Evolutionary conservation across 306 rosid species (phyloP).

Genomic region (Gastrolobium villosum): DNA sequence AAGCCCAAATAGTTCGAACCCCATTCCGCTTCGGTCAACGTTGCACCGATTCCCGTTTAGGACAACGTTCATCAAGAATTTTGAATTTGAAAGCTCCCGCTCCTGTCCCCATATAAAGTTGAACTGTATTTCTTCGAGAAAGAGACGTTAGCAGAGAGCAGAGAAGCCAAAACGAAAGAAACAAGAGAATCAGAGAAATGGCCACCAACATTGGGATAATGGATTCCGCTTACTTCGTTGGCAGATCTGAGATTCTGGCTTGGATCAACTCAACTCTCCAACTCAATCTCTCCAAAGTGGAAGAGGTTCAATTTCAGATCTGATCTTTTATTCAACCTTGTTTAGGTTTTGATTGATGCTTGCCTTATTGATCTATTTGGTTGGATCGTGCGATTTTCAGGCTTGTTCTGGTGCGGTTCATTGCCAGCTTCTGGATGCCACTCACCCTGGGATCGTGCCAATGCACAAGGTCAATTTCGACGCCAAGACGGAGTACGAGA

Average conservation of each 20-base stretch:
- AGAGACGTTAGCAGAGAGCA: slow-evolving; percentile 41
- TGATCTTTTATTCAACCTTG: not conserved
- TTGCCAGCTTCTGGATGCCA: slow-evolving; percentile 92
- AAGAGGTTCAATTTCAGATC: slow-evolving; percentile 55
- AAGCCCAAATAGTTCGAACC: slow-evolving; percentile 19
- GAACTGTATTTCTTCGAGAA: not conserved
- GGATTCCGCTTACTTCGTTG: slow-evolving; percentile 97
- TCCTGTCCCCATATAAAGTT: slow-evolving; percentile 56
- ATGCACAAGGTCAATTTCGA: slow-evolving; percentile 99
- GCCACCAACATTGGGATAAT: slow-evolving; percentile 94
- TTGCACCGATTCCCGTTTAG: slow-evolving; percentile 5
- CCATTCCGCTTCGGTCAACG: not conserved
- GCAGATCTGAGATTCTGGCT: slow-evolving; percentile 89
- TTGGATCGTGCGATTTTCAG: slow-evolving; percentile 48
- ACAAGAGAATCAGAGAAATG: slow-evolving; percentile 53
- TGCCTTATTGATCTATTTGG: slow-evolving; percentile 9
- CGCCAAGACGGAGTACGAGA: slow-evolving; percentile 93
- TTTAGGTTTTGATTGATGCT: not conserved
- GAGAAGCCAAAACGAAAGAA: not conserved
- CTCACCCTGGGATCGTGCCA: slow-evolving; percentile 90
- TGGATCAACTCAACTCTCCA: slow-evolving; percentile 97
- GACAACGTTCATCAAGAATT: not conserved
- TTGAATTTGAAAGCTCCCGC: slow-evolving; percentile 68
- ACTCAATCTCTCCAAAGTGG: slow-evolving; percentile 90
- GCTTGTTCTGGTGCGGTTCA: slow-evolving; percentile 96